Evolutionary conservation across 148 eudicot genomes (phyloP).

Genomic region (Fallopia convolvulus): DNA sequence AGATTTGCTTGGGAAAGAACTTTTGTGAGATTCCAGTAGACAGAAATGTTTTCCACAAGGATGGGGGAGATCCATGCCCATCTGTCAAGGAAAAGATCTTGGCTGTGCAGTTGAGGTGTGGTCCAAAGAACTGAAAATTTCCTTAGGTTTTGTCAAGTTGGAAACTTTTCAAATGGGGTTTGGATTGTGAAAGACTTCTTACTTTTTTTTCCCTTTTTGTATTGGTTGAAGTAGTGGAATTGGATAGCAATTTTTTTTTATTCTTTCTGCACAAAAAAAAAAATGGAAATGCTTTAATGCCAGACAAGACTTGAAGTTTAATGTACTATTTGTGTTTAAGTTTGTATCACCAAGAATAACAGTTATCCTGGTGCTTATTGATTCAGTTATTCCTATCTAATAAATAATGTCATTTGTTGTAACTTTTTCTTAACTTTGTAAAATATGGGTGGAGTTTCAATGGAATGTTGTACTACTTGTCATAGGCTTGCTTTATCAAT

Average conservation of each 20-base stretch:
- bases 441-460: background rate
- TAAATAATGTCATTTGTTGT: slow-evolving; percentile 3
- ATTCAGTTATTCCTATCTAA: slow-evolving; percentile 2
- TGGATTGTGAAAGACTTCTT: background rate
- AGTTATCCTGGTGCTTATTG: slow-evolving; percentile 2
- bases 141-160: background rate
- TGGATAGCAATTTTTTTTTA: background rate
- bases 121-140: slow-evolving; percentile 5
- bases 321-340: background rate
- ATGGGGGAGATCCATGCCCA: slow-evolving; percentile 34
- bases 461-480: background rate
- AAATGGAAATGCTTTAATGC: background rate
- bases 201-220: background rate
- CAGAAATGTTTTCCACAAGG: slow-evolving; percentile 29
- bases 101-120: slow-evolving; percentile 64
- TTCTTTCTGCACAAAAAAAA: background rate
- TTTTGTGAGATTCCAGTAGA: slow-evolving; percentile 46
- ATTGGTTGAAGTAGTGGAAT: background rate
- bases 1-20: slow-evolving; percentile 52
- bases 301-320: background rate
- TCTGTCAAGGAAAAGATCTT: slow-evolving; percentile 32
- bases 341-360: slow-evolving; percentile 1
- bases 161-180: background rate
- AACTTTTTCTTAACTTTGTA: background rate
- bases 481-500: background rate